phyloP scores from a whole-genome alignment of 1,139 yeast genomes.

The Fermentozyma sake region DNA sequence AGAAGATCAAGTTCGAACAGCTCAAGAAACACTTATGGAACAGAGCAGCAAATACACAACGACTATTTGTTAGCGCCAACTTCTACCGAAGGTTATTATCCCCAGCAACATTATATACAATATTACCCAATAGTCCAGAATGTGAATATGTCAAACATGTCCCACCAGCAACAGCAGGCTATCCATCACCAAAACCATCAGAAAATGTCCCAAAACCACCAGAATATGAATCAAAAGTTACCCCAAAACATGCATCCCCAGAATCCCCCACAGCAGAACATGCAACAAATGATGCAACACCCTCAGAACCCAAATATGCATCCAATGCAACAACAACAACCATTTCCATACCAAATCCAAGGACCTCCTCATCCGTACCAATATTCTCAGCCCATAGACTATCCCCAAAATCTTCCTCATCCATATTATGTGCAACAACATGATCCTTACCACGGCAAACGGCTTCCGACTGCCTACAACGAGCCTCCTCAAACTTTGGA shows the following conservation, averaged over 20 bases:
- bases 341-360: not conserved
- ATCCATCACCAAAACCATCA: conserved; percentile 3
- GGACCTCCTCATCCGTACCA: conserved; percentile 1
- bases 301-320: conserved; percentile 1
- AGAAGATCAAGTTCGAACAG: conserved; percentile 48
- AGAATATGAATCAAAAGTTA: too few species aligned
- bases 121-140: too few species aligned
- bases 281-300: conserved; percentile 1
- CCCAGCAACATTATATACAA: conserved; percentile 8
- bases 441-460: too few species aligned
- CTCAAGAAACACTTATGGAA: conserved; percentile 2
- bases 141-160: too few species aligned
- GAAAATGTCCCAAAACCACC: not conserved
- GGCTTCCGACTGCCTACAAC: too few species aligned
- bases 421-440: not conserved
- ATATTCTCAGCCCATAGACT: conserved; percentile 2
- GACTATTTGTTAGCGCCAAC: conserved; percentile 7
- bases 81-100: conserved; percentile 6
- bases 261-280: conserved; percentile 2
- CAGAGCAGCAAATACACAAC: conserved; percentile 3
- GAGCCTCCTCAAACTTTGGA: too few species aligned
- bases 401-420: conserved; percentile 2
- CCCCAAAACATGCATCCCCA: too few species aligned
- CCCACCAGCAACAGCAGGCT: not conserved
- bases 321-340: not conserved